A percentile compares a stretch with the other conserved stretches of the same genome.
These are phyloP conservation scores for Pestalotiopsis sp. DNA, from an alignment of 2,329 filamentous ascomycete species.

Conservation along the genomic window DNA sequence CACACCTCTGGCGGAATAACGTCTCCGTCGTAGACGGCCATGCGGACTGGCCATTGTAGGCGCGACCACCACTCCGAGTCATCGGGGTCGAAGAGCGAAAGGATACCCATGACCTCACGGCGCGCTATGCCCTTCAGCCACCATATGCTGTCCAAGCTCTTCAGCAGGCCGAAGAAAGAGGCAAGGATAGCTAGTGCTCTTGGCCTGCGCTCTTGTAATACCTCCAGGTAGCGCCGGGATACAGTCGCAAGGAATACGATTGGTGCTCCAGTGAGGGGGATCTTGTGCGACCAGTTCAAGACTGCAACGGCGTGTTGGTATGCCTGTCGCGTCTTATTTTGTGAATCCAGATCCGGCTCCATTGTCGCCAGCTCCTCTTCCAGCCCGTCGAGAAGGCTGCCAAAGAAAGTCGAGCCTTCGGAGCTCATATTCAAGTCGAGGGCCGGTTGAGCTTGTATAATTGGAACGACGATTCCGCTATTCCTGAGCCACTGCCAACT, in stretches of 20 bases:
- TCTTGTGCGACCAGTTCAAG: constrained; percentile 67
- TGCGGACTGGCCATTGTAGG: constrained; percentile 62
- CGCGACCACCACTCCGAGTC: constrained; percentile 62
- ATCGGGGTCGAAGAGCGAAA: constrained; percentile 59
- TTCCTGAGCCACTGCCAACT: constrained; percentile 67
- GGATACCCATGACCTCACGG: constrained; percentile 66
- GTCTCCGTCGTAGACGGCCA: constrained; percentile 58
- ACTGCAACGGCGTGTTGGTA: constrained; percentile 68
- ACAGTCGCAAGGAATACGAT: constrained; percentile 68
- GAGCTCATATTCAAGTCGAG: constrained; percentile 62
- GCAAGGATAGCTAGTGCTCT: constrained; percentile 66
- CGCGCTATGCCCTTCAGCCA: constrained; percentile 70
- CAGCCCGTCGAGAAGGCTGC: constrained; percentile 58
- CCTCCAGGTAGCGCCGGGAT: constrained; percentile 61
- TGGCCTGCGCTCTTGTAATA: constrained; percentile 60
- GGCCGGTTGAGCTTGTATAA: constrained; percentile 66
- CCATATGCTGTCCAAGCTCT: constrained; percentile 65
- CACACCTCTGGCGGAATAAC: constrained; percentile 59
- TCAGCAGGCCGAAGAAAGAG: constrained; percentile 68
- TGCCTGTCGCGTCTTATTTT: constrained; percentile 48
- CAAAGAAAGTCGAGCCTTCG: constrained; percentile 59
- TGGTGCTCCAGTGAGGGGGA: constrained; percentile 59
- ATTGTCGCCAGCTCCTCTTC: constrained; percentile 54
- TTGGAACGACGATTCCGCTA: constrained; percentile 59
- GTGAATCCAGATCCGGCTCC: constrained; percentile 20